phyloP scores from a whole-genome alignment of 2,329 filamentous ascomycete species.

The Orbilia blumenaviensis region DNA sequence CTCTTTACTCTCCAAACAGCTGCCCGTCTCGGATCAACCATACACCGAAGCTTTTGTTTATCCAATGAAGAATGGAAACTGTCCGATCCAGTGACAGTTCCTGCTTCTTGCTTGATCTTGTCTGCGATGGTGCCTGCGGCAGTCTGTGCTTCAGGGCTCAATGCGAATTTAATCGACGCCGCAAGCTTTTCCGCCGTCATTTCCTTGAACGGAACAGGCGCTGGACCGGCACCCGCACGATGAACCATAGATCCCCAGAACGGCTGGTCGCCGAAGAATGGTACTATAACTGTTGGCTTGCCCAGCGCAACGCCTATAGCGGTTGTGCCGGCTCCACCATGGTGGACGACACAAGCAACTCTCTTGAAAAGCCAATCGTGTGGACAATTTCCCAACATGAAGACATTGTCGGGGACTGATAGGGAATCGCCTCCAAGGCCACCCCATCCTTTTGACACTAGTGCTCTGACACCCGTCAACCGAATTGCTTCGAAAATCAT shows the following conservation, averaged over 20 bases:
- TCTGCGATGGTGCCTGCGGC: constrained; percentile 69
- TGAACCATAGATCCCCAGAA: constrained; percentile 84
- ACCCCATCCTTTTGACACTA: constrained; percentile 90
- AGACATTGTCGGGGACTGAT: constrained; percentile 76
- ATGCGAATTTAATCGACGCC: constrained; percentile 70
- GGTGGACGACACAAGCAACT: constrained; percentile 84
- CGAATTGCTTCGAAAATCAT: constrained; percentile 77
- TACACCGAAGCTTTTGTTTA: constrained; percentile 71
- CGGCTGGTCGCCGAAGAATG: constrained; percentile 86
- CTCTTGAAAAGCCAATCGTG: constrained; percentile 89
- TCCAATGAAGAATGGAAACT: constrained; percentile 71
- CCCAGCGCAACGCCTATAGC: constrained; percentile 84
- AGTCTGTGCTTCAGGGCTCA: constrained; percentile 69
- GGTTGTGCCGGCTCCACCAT: constrained; percentile 87
- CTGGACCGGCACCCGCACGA: constrained; percentile 75
- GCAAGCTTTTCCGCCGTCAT: constrained; percentile 74
- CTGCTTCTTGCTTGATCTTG: constrained; percentile 73
- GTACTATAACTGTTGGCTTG: constrained; percentile 81
- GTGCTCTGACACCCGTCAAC: constrained; percentile 74
- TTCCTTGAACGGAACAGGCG: constrained; percentile 74
- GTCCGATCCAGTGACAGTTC: constrained; percentile 71
- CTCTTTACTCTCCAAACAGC: constrained; percentile 80
- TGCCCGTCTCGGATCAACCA: constrained; percentile 72
- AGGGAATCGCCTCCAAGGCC: constrained; percentile 78
- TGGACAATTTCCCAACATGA: constrained; percentile 84